Evolutionary conservation across 305 asterid species (phyloP).

Genomic region (Salvia sclarea): DNA sequence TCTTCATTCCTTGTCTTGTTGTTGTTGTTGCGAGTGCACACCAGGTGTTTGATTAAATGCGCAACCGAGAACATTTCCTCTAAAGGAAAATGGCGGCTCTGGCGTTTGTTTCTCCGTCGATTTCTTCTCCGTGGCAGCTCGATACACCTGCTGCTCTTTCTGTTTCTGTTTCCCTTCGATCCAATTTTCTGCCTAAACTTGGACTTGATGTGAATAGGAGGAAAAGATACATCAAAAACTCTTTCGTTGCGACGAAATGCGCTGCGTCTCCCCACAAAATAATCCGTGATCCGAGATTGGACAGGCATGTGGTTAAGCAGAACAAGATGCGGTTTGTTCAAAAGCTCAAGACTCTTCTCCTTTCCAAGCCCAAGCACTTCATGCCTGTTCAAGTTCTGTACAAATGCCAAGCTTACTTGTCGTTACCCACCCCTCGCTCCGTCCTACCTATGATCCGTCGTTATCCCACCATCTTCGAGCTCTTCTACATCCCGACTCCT

Average conservation of each 20-base stretch:
- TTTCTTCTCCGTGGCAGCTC: slow-evolving; percentile 29
- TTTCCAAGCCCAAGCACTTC: slow-evolving; percentile 84
- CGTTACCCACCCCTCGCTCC: slow-evolving; percentile 63
- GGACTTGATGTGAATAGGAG: neutral
- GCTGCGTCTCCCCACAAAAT: slow-evolving; percentile 62
- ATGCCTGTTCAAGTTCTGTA: slow-evolving; percentile 63
- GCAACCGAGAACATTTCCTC: neutral
- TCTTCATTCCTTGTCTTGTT: neutral
- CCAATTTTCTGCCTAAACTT: slow-evolving; percentile 36
- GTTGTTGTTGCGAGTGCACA: neutral
- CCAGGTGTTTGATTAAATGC: slow-evolving; percentile 12
- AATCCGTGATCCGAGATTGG: slow-evolving; percentile 76
- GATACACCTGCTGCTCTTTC: slow-evolving; percentile 15
- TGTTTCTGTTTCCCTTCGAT: slow-evolving; percentile 35
- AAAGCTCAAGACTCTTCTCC: slow-evolving; percentile 81
- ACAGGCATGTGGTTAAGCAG: slow-evolving; percentile 70
- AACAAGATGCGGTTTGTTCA: slow-evolving; percentile 76
- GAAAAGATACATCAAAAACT: slow-evolving; percentile 1
- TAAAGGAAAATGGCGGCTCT: slow-evolving; percentile 30
- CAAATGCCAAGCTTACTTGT: slow-evolving; percentile 74
- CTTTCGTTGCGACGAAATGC: slow-evolving; percentile 34
- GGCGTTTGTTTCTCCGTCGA: slow-evolving; percentile 35
- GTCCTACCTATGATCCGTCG: slow-evolving; percentile 72
- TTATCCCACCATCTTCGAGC: slow-evolving; percentile 82
- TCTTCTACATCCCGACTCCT: slow-evolving; percentile 69